Conservation (phyloP, 345 rosid species). For the Isatis tinctoria region DNA sequence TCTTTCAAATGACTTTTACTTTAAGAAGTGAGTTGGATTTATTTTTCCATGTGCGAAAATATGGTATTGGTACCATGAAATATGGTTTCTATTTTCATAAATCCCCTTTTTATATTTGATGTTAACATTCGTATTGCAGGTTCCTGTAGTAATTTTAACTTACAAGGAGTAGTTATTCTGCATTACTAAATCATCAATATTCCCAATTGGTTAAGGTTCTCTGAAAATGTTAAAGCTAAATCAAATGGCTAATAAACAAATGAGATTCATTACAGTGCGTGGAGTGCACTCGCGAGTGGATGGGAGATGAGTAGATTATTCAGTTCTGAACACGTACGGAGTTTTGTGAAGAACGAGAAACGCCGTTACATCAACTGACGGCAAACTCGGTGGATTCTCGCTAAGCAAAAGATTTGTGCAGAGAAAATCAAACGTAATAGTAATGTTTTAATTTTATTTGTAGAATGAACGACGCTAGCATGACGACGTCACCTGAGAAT, state of each 20-base stretch:
- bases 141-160: not conserved
- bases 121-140: not conserved
- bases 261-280: not conserved
- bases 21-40: slow-evolving; percentile 26
- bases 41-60: slow-evolving; percentile 22
- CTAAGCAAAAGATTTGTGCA: slow-evolving; percentile 38
- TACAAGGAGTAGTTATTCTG: not conserved
- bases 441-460: not conserved
- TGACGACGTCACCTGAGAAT: slow-evolving; percentile 33
- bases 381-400: slow-evolving; percentile 27
- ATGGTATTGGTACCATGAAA: slow-evolving; percentile 32
- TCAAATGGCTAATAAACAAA: not conserved
- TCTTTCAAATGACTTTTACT: slow-evolving; percentile 35
- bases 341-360: slow-evolving; percentile 32
- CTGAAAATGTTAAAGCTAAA: not conserved
- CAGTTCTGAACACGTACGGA: slow-evolving; percentile 15
- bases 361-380: slow-evolving; percentile 39
- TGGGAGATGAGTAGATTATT: not conserved
- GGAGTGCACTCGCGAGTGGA: slow-evolving; percentile 2
- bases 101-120: not conserved
- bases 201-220: not conserved
- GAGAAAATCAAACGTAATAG: slow-evolving; percentile 27
- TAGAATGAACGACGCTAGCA: slow-evolving; percentile 24
- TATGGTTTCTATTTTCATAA: slow-evolving; percentile 27
- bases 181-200: not conserved